Conservation (phyloP, 176 grass and related monocot genomes). For the Bromus sterilis region DNA sequence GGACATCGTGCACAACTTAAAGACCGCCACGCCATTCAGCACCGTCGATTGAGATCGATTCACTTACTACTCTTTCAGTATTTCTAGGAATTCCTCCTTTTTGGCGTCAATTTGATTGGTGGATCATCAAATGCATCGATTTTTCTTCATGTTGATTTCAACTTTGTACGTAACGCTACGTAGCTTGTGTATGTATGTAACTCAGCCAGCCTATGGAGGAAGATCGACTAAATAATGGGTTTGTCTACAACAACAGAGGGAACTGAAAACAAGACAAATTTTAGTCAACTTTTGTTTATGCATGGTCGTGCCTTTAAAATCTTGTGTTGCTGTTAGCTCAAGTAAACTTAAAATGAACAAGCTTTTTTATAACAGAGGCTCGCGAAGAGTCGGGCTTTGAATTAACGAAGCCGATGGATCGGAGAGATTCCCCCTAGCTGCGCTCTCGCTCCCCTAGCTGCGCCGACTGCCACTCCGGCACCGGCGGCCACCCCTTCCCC, state of each 20-base stretch:
- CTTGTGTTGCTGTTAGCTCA: too few relatives aligned
- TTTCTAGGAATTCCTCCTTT: too few relatives aligned
- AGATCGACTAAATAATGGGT: neutral
- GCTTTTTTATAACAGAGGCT: too few relatives aligned
- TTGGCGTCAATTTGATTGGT: neutral
- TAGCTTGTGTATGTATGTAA: neutral
- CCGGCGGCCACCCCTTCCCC: too few relatives aligned
- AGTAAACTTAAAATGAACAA: too few relatives aligned
- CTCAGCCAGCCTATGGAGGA: neutral
- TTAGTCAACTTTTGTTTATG: neutral
- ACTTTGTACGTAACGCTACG: neutral
- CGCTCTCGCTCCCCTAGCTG: too few relatives aligned
- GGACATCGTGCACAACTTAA: constrained; percentile 95
- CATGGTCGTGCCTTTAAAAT: too few relatives aligned
- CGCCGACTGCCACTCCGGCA: too few relatives aligned
- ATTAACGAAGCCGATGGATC: too few relatives aligned
- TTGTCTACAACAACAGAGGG: too few relatives aligned
- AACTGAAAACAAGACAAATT: neutral
- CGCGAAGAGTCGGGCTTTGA: too few relatives aligned
- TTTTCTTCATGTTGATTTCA: constrained; percentile 4
- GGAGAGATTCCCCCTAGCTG: too few relatives aligned
- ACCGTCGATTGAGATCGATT: constrained; percentile 18
- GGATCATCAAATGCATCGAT: neutral
- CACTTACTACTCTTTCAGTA: neutral
- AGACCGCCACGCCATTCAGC: constrained; percentile 62